A percentile compares a stretch with the other conserved stretches of the same genome.
phyloP scores from a whole-genome alignment of 768 basidiomycete genomes.

The Boletus pseudopeckii region DNA sequence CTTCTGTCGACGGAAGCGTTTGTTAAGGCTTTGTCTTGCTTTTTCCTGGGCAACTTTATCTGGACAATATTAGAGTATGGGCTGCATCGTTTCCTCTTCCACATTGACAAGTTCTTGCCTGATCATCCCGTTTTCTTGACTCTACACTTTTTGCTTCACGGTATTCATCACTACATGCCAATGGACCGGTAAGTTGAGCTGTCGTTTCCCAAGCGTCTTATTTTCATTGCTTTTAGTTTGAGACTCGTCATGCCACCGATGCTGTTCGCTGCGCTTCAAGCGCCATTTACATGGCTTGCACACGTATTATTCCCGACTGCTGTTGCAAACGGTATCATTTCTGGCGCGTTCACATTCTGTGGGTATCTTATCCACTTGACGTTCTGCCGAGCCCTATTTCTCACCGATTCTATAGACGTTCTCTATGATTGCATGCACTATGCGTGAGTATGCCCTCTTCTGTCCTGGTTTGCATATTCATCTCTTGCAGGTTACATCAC shows the following conservation, averaged over 20 bases:
- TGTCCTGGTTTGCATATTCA: background rate
- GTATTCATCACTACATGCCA: slow-evolving; percentile 95
- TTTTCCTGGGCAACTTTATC: slow-evolving; percentile 79
- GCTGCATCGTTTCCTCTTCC: slow-evolving; percentile 96
- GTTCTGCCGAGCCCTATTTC: background rate
- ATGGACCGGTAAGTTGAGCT: slow-evolving; percentile 74
- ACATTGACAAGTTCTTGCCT: slow-evolving; percentile 84
- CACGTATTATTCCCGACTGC: slow-evolving; percentile 78
- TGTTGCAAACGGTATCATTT: slow-evolving; percentile 88
- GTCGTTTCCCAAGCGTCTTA: background rate
- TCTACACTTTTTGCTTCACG: slow-evolving; percentile 90
- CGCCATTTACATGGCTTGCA: slow-evolving; percentile 85
- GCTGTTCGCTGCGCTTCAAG: slow-evolving; percentile 71
- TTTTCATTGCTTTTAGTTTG: slow-evolving; percentile 44
- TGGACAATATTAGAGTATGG: slow-evolving; percentile 95
- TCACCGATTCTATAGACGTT: slow-evolving; percentile 50
- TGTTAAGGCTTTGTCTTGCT: slow-evolving; percentile 59
- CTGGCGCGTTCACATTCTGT: slow-evolving; percentile 78
- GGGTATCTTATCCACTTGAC: slow-evolving; percentile 24
- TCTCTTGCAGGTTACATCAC: slow-evolving; percentile 65
- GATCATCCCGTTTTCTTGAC: slow-evolving; percentile 77
- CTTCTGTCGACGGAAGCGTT: slow-evolving; percentile 50
- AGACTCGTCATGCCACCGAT: slow-evolving; percentile 96
- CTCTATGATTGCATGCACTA: slow-evolving; percentile 92
- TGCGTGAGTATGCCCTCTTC: slow-evolving; percentile 50